A percentile compares a stretch with the other conserved stretches of the same genome.
phyloP scores from a whole-genome alignment of 179 eudicot species.

The Patellifolia procumbens region DNA sequence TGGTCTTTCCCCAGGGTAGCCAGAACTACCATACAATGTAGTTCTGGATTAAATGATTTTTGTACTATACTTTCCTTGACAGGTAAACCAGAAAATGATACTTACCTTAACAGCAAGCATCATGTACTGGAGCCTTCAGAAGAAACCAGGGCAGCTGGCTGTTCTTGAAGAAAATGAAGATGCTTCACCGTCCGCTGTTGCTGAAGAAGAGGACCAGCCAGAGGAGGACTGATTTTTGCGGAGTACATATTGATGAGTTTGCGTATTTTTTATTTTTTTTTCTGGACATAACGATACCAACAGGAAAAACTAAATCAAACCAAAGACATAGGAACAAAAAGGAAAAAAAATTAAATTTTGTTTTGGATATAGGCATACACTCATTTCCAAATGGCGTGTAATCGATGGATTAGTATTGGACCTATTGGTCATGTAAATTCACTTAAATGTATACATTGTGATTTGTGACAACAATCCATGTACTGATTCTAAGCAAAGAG shows the following conservation, averaged over 20 bases:
- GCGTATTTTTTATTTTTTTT: background rate
- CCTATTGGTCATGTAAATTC: conserved; percentile 18
- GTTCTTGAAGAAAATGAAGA: conserved; percentile 42
- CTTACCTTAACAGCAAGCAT: conserved; percentile 89
- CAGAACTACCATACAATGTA: background rate
- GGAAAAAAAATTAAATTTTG: conserved; percentile 9
- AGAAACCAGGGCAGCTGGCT: conserved; percentile 43
- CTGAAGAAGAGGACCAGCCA: conserved; percentile 18
- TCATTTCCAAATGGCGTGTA: conserved; percentile 11
- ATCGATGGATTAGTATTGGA: conserved; percentile 12
- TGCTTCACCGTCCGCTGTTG: conserved; percentile 41
- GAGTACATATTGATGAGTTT: background rate
- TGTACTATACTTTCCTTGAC: conserved; percentile 15
- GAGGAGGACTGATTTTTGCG: conserved; percentile 13
- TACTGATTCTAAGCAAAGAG: background rate
- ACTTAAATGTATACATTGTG: background rate
- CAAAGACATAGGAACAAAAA: background rate
- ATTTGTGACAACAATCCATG: background rate
- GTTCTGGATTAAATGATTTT: background rate
- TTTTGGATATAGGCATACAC: background rate
- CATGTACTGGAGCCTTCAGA: conserved; percentile 97
- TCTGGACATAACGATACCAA: background rate
- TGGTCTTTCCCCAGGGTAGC: background rate
- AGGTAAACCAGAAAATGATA: conserved; percentile 98
- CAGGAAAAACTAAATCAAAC: background rate